A percentile compares a stretch with the other conserved stretches of the same genome.
phyloP scores from a whole-genome alignment of 1,284 basidiomycete genomes.

The Omphalotus olearius region DNA sequence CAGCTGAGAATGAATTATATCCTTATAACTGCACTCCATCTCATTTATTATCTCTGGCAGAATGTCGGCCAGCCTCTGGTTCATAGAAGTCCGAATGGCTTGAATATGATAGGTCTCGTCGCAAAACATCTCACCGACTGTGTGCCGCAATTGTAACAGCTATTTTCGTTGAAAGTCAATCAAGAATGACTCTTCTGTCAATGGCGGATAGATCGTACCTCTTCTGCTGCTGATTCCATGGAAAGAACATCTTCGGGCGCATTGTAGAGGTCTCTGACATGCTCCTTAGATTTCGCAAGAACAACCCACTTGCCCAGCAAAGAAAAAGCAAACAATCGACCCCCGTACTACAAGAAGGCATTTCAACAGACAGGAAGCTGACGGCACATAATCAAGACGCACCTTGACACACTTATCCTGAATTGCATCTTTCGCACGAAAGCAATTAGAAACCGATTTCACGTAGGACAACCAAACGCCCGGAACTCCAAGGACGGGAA shows the following conservation, averaged over 20 bases:
- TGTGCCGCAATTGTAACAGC: constrained; percentile 21
- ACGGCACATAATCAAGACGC: not conserved
- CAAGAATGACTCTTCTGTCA: not conserved
- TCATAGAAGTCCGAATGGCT: constrained; percentile 22
- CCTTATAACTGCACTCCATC: constrained; percentile 13
- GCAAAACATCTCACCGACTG: constrained; percentile 19
- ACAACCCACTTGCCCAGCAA: constrained; percentile 24
- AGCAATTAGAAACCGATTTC: constrained; percentile 9
- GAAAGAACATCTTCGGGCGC: constrained; percentile 27
- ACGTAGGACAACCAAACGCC: constrained; percentile 11
- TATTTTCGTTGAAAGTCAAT: not conserved
- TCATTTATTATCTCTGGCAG: constrained; percentile 27
- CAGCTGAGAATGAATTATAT: not conserved
- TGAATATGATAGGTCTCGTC: constrained; percentile 23
- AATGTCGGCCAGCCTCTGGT: constrained; percentile 21
- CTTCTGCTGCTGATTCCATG: constrained; percentile 21
- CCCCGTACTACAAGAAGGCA: constrained; percentile 12
- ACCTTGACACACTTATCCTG: constrained; percentile 7
- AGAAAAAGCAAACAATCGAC: constrained; percentile 15
- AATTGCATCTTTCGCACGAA: constrained; percentile 12
- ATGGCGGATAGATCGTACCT: constrained; percentile 19
- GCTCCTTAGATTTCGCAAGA: constrained; percentile 20
- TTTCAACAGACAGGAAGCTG: not conserved
- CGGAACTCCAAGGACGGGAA: constrained; percentile 13
- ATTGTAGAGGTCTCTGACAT: constrained; percentile 25